phyloP scores from a whole-genome alignment of 2,329 filamentous ascomycete species.

The Bipolaris oryzae region DNA sequence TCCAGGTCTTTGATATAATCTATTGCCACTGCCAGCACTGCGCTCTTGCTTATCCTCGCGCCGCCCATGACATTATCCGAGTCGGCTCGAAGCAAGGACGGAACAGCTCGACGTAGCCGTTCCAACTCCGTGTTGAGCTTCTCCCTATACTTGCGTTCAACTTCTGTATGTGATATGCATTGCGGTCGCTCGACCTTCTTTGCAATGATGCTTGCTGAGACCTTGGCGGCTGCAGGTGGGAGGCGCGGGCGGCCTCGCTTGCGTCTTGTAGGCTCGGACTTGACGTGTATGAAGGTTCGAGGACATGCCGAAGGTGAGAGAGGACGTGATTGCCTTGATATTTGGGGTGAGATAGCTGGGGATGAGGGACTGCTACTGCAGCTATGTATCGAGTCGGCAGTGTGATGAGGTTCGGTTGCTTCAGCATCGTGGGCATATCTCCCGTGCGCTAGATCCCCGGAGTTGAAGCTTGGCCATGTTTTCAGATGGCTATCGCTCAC shows the following conservation, averaged over 20 bases:
- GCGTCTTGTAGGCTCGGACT: constrained; percentile 6
- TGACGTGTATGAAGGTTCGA: not conserved
- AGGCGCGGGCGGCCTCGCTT: constrained; percentile 14
- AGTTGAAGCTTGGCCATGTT: not conserved
- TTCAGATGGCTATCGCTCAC: not conserved
- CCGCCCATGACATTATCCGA: constrained; percentile 10
- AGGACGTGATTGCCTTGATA: not conserved
- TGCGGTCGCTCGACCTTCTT: constrained; percentile 3
- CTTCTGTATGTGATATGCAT: constrained; percentile 32
- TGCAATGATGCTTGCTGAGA: not conserved
- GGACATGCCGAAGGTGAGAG: not conserved
- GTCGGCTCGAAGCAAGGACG: constrained; percentile 25
- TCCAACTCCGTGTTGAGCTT: constrained; percentile 36
- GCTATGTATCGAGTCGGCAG: not conserved
- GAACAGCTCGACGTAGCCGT: constrained; percentile 27
- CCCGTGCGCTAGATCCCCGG: not conserved
- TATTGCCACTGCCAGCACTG: constrained; percentile 20
- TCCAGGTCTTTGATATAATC: constrained; percentile 23
- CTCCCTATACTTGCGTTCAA: constrained; percentile 22
- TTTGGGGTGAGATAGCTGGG: not conserved
- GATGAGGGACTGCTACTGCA: not conserved
- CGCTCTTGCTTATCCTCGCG: constrained; percentile 19
- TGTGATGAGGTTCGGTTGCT: not conserved
- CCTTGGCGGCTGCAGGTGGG: constrained; percentile 4
- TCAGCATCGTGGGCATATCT: not conserved